Percentiles rank a stretch among this genome's conserved stretches.
These are phyloP conservation scores for Skeletonema marinoi DNA, from an alignment of 108 stramenopile genomes.

Conservation along the genomic window DNA sequence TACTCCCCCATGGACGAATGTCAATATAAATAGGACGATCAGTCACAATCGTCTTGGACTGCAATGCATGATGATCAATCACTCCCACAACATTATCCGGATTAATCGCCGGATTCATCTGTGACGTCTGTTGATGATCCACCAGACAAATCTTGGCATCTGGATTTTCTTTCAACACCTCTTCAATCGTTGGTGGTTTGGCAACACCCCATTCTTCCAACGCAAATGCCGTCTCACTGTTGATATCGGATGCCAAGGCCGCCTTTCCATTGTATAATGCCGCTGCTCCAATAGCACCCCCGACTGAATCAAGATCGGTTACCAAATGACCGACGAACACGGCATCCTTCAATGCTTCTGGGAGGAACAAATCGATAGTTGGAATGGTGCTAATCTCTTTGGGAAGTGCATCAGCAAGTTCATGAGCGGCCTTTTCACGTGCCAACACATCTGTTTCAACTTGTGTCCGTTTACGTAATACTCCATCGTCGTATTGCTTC, in stretches of 20 bases:
- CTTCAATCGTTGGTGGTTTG: constrained; percentile 51
- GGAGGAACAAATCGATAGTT: constrained; percentile 51
- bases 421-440: constrained; percentile 46
- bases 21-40: constrained; percentile 81
- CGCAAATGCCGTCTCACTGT: constrained; percentile 67
- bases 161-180: constrained; percentile 46
- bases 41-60: constrained; percentile 71
- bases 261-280: constrained; percentile 65
- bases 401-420: constrained; percentile 47
- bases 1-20: constrained; percentile 81
- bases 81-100: constrained; percentile 66
- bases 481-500: constrained; percentile 23
- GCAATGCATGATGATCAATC: constrained; percentile 87
- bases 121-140: constrained; percentile 77
- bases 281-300: constrained; percentile 73
- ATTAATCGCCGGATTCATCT: constrained; percentile 70
- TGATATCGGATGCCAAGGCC: constrained; percentile 59
- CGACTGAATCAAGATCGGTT: constrained; percentile 77
- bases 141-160: constrained; percentile 65
- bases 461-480: constrained; percentile 47
- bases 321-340: constrained; percentile 76
- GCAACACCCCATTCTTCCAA: constrained; percentile 45
- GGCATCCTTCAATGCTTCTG: constrained; percentile 52
- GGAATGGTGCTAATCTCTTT: constrained; percentile 30
- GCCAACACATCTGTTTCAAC: constrained; percentile 51